Evolutionary conservation across 148 eudicot species (phyloP).

Genomic region (Euryodendron excelsum): DNA sequence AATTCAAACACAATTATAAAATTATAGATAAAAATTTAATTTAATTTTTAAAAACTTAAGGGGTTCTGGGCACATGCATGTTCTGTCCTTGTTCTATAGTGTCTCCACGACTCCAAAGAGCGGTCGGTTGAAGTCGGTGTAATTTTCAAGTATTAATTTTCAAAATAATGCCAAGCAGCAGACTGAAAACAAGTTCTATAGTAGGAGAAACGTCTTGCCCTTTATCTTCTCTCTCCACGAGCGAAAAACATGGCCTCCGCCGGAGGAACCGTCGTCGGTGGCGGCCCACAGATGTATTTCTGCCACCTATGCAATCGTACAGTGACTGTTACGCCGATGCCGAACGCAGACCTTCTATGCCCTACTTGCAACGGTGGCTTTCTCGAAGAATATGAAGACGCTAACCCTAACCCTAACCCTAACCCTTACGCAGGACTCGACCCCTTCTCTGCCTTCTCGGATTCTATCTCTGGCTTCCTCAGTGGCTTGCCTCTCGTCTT

Average conservation of each 20-base stretch:
- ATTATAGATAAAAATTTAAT: too few species aligned
- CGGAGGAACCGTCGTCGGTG: slow-evolving; percentile 20
- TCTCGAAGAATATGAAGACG: slow-evolving; percentile 31
- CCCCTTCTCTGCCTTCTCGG: slow-evolving; percentile 7
- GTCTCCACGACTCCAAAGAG: too few species aligned
- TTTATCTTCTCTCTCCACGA: not conserved
- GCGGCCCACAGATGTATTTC: slow-evolving; percentile 26
- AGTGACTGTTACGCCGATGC: slow-evolving; percentile 21
- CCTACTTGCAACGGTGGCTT: slow-evolving; percentile 39
- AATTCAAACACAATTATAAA: too few species aligned
- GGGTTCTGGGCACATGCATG: too few species aligned
- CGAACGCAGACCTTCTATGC: slow-evolving; percentile 29
- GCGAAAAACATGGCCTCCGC: slow-evolving; percentile 6
- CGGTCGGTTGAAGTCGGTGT: too few species aligned
- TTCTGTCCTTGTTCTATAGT: too few species aligned
- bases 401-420: slow-evolving; percentile 24
- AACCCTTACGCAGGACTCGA: not conserved
- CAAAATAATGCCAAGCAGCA: too few species aligned
- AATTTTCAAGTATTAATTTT: too few species aligned
- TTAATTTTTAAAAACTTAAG: too few species aligned
- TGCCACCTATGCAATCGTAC: slow-evolving; percentile 36
- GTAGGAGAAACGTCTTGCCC: too few species aligned
- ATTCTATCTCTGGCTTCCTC: slow-evolving; percentile 5
- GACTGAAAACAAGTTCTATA: too few species aligned
- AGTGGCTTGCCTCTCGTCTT: slow-evolving; percentile 11